Evolutionary conservation across 768 basidiomycete species (phyloP), one percentile per base, ranked within the genome.

Genomic region (Podaxis sp.): DNA sequence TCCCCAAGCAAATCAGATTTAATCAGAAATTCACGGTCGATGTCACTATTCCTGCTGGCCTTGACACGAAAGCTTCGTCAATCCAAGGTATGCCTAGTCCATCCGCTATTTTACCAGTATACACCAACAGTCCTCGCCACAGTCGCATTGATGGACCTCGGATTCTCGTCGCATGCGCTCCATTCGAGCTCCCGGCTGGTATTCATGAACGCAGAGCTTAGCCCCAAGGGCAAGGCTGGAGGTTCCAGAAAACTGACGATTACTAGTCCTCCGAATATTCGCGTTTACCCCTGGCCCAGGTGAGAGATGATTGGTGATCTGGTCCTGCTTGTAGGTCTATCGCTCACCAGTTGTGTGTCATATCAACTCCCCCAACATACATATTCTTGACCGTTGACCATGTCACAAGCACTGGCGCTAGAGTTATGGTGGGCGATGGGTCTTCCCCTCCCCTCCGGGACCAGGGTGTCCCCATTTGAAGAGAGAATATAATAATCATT

Each of bases 121-220:
- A 14, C 14, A 14, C 14, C 42, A 16, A 54, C 32, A 6, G 7
- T 5, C 10, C 2, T 23, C 18, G 54, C 32, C 7, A 11, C 50
- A 78, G 77, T 77, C 25, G 70, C 72, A 9, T 63, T 79, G 5
- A 74, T 75, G 61, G 77, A 79, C 61, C 68, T 77, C n/a, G 76
- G 77, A 0, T 79, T 78, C 63, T 74, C 75, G 1, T 74, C 78
- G 1, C 78, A 79, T 58, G 76, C 72, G 1, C 70, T 76, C 63
- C 76, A 76, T 59, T 75, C 76, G 25, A 77, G 77, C 57, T 71
- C 72, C 28, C 71, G 75, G 7, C 64, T 76, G 4, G 74, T 77
- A 2, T 72, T 74, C 55, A 72, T 79, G 64, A 64, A 70, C 7
- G 71, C 77, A 7, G 61, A 62, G 4, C 66, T 78, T 25, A 25